A percentile compares a stretch with the other conserved stretches of the same genome.
Evolutionary conservation across 164 flowering plant species (phyloP).

Genomic region (Sedum album): DNA sequence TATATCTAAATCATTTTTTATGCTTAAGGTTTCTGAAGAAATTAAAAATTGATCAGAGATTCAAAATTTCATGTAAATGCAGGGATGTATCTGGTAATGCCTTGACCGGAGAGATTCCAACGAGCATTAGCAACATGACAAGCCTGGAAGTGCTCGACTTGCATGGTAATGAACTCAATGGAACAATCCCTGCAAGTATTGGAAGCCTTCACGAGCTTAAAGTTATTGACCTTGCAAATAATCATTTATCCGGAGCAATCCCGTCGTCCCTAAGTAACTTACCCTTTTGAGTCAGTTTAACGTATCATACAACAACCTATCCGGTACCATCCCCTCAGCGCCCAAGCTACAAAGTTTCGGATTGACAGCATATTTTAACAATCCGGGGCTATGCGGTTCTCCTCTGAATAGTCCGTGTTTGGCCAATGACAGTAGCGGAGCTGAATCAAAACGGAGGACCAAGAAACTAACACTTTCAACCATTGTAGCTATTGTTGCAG

Average conservation of each 20-base stretch:
- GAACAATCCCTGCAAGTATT: conserved; percentile 58
- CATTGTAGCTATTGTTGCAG: conserved; percentile 88
- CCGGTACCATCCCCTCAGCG: conserved; percentile 54
- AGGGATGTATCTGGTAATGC: conserved; percentile 87
- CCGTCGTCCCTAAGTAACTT: conserved; percentile 61
- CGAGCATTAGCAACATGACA: conserved; percentile 56
- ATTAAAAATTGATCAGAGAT: conserved; percentile 9
- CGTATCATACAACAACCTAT: conserved; percentile 67
- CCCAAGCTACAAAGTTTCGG: conserved; percentile 49
- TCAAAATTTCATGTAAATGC: conserved; percentile 27
- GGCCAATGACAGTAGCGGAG: conserved; percentile 15
- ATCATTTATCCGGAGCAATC: conserved; percentile 57
- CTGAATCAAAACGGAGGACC: conserved; percentile 23
- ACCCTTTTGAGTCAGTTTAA: conserved; percentile 50
- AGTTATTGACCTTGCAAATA: conserved; percentile 62
- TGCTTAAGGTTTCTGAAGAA: conserved; percentile 9
- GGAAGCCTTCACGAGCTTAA: conserved; percentile 45
- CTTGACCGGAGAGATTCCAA: conserved; percentile 63
- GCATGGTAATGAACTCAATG: conserved; percentile 55
- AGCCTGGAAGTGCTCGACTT: conserved; percentile 62
- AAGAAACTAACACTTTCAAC: conserved; percentile 57
- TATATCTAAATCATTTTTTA: conserved; percentile 13
- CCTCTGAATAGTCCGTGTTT: conserved; percentile 57
- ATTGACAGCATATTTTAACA: conserved; percentile 51
- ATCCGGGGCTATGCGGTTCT: conserved; percentile 68